A percentile compares a stretch with the other conserved stretches of the same genome.
Evolutionary conservation across 768 basidiomycete species (phyloP).

Genomic region (Candolleomyces efflorescens): DNA sequence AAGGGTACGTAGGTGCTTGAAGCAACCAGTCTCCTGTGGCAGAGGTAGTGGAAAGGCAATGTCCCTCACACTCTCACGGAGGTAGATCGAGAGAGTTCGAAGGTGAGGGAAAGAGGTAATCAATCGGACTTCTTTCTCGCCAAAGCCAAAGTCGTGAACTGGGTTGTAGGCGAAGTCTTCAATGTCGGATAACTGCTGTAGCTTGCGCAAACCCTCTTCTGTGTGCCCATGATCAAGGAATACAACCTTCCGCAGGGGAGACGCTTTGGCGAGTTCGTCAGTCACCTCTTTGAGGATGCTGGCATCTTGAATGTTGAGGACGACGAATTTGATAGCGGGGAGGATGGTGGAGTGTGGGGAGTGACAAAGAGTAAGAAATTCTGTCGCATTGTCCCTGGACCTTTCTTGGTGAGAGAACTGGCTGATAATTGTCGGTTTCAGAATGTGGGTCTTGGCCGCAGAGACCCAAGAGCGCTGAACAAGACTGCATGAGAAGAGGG

Average conservation of each 20-base stretch:
- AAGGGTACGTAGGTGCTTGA: neutral
- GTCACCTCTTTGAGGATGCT: neutral
- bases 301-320: neutral
- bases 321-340: neutral
- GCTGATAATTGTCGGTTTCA: neutral
- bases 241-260: neutral
- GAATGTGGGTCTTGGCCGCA: neutral
- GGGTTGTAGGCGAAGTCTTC: neutral
- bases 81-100: neutral
- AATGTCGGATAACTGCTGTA: neutral
- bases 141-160: neutral
- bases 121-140: neutral
- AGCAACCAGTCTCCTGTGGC: neutral
- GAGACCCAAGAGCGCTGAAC: neutral
- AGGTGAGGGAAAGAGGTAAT: neutral
- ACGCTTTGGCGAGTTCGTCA: neutral
- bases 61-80: neutral
- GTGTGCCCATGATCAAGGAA: neutral
- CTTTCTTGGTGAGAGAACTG: neutral
- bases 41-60: neutral
- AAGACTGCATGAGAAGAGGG: neutral
- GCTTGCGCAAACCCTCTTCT: neutral
- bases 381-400: neutral
- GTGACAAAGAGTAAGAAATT: neutral
- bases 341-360: neutral